Percentiles rank a stretch among this genome's conserved stretches.
Conservation (phyloP, 257 asterid genomes). For the Solanum virginianum region DNA sequence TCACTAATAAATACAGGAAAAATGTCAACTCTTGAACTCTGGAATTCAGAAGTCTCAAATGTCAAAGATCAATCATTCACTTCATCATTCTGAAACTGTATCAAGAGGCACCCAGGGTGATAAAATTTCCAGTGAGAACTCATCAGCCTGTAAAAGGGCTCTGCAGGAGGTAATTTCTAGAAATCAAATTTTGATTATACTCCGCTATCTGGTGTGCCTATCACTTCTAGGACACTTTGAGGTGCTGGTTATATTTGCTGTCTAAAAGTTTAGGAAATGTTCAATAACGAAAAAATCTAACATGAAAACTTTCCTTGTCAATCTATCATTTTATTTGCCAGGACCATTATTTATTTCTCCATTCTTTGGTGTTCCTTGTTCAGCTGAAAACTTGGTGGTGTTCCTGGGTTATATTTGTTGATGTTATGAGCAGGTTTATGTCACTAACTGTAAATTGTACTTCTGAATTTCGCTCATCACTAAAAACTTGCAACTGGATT, state of each 20-base stretch:
- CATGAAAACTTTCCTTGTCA: not conserved
- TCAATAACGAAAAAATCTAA: not conserved
- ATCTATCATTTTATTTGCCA: not conserved
- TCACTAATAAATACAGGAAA: conserved; percentile 46
- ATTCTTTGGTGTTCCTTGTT: not conserved
- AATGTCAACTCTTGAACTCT: conserved; percentile 31
- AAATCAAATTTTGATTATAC: not conserved
- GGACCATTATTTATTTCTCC: not conserved
- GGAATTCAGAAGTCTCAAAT: conserved; percentile 45
- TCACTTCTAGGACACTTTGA: not conserved
- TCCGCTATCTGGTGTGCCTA: not conserved
- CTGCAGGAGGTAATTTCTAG: conserved; percentile 6
- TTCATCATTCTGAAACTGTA: conserved; percentile 8
- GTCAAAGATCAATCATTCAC: conserved; percentile 23
- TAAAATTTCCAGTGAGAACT: conserved; percentile 14
- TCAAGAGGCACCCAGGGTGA: conserved; percentile 15
- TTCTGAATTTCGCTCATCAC: not conserved
- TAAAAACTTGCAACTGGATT: not conserved
- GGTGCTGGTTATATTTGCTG: not conserved
- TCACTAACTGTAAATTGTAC: not conserved
- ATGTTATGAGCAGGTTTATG: not conserved
- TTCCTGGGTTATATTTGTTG: not conserved
- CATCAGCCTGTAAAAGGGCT: conserved; percentile 11
- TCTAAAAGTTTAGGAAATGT: not conserved
- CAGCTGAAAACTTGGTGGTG: not conserved